Conservation (phyloP, 345 rosid species). For the Eucalyptus grandis region DNA sequence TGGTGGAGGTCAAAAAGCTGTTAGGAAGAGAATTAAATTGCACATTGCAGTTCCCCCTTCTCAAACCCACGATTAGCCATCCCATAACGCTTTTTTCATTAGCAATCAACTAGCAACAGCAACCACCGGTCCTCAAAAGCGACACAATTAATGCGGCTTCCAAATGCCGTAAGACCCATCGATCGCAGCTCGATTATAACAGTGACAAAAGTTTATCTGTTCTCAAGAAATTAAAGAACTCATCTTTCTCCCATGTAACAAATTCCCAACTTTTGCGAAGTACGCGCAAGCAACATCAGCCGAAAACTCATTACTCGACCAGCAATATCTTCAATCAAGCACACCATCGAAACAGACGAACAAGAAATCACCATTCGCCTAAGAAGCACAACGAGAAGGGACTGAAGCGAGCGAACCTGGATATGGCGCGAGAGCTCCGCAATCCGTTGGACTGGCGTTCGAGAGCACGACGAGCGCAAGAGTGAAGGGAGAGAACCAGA, state of each 20-base stretch:
- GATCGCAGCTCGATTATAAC: not conserved
- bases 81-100: not conserved
- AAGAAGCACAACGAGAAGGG: not conserved
- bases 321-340: not conserved
- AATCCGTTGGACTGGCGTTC: not conserved
- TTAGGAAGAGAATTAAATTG: not conserved
- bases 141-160: not conserved
- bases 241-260: not conserved
- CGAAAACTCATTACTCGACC: not conserved
- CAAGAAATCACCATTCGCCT: not conserved
- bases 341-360: not conserved
- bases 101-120: not conserved
- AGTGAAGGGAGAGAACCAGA: not conserved
- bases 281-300: not conserved
- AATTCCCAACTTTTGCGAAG: not conserved
- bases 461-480: not conserved
- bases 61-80: not conserved
- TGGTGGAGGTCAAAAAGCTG: not conserved
- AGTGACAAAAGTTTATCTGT: not conserved
- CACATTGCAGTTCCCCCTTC: not conserved
- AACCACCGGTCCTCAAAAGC: not conserved
- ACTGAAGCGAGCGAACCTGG: not conserved
- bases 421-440: not conserved
- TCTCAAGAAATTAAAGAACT: not conserved
- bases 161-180: not conserved